These are phyloP conservation scores for Linnemannia exigua DNA, from an alignment of 192 early-diverging fungal genomes.

Conservation along the genomic window DNA sequence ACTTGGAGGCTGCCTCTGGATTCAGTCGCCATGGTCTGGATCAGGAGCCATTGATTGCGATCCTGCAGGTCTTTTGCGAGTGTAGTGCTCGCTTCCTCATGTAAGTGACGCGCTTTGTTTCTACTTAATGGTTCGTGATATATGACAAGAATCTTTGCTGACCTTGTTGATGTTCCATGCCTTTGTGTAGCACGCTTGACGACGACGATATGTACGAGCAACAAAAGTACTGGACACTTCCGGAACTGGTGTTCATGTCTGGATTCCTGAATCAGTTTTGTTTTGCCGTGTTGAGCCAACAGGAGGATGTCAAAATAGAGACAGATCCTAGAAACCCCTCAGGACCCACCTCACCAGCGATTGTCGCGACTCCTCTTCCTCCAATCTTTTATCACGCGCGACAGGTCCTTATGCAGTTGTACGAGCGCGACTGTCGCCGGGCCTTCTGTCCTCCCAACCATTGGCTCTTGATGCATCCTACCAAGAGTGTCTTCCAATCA, in stretches of 20 bases:
- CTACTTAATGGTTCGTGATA: background rate
- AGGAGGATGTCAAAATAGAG: constrained; percentile 10
- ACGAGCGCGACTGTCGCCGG: constrained; percentile 70
- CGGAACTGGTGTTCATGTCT: constrained; percentile 63
- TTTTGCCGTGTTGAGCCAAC: constrained; percentile 65
- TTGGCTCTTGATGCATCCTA: constrained; percentile 69
- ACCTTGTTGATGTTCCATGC: background rate
- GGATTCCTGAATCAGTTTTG: constrained; percentile 77
- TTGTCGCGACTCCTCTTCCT: constrained; percentile 25
- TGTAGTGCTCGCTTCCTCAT: constrained; percentile 67
- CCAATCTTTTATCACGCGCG: constrained; percentile 64
- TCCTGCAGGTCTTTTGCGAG: constrained; percentile 77
- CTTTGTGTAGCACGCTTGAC: constrained; percentile 63
- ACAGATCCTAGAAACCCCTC: background rate
- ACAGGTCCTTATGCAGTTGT: constrained; percentile 78
- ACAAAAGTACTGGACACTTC: constrained; percentile 67
- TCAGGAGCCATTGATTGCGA: constrained; percentile 68
- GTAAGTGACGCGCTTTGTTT: constrained; percentile 49
- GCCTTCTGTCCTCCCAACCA: constrained; percentile 70
- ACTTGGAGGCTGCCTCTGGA: constrained; percentile 63
- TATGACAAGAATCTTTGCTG: background rate
- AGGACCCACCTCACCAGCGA: background rate
- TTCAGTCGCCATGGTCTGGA: constrained; percentile 58
- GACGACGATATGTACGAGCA: constrained; percentile 75
- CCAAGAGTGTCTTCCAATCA: constrained; percentile 49